Percentiles rank a stretch among this genome's conserved stretches.
phyloP scores from a whole-genome alignment of 1,284 basidiomycete genomes.

The Boletus holoroseus region DNA sequence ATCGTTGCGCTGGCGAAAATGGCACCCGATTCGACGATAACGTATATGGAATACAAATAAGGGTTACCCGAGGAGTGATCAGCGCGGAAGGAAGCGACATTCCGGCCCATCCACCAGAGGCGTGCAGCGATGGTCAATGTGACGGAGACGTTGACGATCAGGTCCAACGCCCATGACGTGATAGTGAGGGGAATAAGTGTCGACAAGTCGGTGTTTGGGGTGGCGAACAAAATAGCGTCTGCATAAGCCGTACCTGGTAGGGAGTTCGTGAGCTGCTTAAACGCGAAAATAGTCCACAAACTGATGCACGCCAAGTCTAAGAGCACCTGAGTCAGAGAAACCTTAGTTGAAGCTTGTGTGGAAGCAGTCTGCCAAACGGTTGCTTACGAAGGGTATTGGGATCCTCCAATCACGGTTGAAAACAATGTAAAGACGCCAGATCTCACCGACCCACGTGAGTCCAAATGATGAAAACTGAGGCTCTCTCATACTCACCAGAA shows the following conservation, averaged over 20 bases:
- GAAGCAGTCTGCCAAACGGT: neutral
- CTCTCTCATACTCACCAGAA: constrained; percentile 10
- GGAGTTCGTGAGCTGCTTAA: neutral
- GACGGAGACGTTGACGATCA: constrained; percentile 15
- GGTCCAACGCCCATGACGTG: constrained; percentile 15
- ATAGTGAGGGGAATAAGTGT: constrained; percentile 12
- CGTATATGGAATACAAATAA: constrained; percentile 15
- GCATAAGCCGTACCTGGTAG: constrained; percentile 12
- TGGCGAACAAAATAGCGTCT: constrained; percentile 11
- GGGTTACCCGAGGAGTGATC: constrained; percentile 9
- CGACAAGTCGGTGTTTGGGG: constrained; percentile 8
- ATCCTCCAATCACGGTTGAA: constrained; percentile 17
- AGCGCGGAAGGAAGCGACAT: constrained; percentile 5
- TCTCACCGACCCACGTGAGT: constrained; percentile 4
- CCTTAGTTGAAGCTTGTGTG: neutral
- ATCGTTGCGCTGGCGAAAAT: constrained; percentile 17
- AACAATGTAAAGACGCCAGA: constrained; percentile 20
- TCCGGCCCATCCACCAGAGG: constrained; percentile 17
- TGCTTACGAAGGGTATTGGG: constrained; percentile 11
- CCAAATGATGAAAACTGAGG: neutral
- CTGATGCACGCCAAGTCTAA: constrained; percentile 18
- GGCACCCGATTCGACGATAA: constrained; percentile 17
- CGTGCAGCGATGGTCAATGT: constrained; percentile 18
- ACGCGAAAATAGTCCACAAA: neutral
- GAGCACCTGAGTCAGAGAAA: constrained; percentile 9